Conservation (phyloP, 164 flowering plant genomes). For the Cinnamomum micranthum region DNA sequence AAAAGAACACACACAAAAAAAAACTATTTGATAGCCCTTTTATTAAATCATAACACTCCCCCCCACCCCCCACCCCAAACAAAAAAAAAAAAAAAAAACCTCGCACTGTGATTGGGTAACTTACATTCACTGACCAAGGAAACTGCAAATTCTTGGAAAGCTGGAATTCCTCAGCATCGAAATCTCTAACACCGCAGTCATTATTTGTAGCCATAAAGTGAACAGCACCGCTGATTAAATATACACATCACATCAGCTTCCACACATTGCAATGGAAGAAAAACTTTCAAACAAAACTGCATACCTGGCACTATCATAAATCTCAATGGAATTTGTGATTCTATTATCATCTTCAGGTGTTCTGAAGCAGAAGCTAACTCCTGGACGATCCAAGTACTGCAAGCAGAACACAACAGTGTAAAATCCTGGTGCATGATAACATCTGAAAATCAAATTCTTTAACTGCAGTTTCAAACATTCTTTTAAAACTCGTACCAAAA, state of each 20-base stretch:
- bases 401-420: not conserved
- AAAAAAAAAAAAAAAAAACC: too few relatives aligned
- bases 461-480: too few relatives aligned
- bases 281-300: not conserved
- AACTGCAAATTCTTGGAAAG: slow-evolving; percentile 54
- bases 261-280: not conserved
- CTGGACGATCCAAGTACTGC: slow-evolving; percentile 54
- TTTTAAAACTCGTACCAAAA: too few relatives aligned
- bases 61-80: too few relatives aligned
- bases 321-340: slow-evolving; percentile 69
- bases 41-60: too few relatives aligned
- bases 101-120: slow-evolving; percentile 8
- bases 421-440: too few relatives aligned
- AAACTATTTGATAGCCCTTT: too few relatives aligned
- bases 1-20: too few relatives aligned
- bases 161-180: slow-evolving; percentile 73
- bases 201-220: slow-evolving; percentile 78
- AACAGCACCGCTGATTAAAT: slow-evolving; percentile 52
- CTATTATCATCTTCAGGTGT: slow-evolving; percentile 61
- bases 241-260: not conserved
- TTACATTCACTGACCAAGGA: slow-evolving; percentile 91
- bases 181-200: slow-evolving; percentile 78
- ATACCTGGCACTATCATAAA: slow-evolving; percentile 56
- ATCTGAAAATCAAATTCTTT: too few relatives aligned
- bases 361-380: slow-evolving; percentile 68